Evolutionary conservation across 2,329 filamentous ascomycete genomes (phyloP).

Genomic region (Blastomyces emzantsi): DNA sequence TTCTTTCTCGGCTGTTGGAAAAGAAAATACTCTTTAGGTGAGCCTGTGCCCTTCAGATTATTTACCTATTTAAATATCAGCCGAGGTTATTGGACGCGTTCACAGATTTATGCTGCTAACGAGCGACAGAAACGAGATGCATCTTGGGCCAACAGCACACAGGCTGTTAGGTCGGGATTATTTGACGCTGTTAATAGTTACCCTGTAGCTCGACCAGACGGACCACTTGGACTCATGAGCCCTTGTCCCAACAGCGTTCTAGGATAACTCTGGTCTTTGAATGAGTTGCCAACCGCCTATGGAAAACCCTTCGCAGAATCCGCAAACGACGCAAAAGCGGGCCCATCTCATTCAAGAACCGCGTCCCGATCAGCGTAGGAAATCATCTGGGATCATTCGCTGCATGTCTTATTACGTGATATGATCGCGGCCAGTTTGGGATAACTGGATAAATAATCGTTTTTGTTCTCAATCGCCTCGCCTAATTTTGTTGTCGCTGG

Average conservation of each 20-base stretch:
- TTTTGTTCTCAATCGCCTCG: background rate
- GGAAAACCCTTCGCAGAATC: background rate
- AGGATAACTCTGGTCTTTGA: background rate
- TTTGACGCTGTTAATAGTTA: slow-evolving; percentile 29
- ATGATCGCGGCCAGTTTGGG: background rate
- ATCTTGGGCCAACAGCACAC: slow-evolving; percentile 32
- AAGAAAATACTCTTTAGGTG: slow-evolving; percentile 34
- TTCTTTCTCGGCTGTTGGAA: slow-evolving; percentile 27
- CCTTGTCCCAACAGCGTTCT: background rate
- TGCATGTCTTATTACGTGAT: slow-evolving; percentile 3
- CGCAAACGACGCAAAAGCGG: slow-evolving; percentile 10
- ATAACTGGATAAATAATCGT: background rate
- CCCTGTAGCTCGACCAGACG: slow-evolving; percentile 24
- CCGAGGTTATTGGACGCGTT: slow-evolving; percentile 2
- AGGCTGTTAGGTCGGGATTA: slow-evolving; percentile 31
- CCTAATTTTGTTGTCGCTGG: background rate
- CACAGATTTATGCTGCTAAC: slow-evolving; percentile 2
- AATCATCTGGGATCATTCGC: background rate
- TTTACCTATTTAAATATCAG: too few relatives aligned
- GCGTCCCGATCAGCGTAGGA: background rate
- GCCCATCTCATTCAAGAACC: background rate
- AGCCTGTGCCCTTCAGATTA: background rate
- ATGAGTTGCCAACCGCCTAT: background rate
- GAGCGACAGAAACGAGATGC: slow-evolving; percentile 33
- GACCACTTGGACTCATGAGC: background rate